Evolutionary conservation across 331 rosid species (phyloP).

Genomic region (Quercus lobata): DNA sequence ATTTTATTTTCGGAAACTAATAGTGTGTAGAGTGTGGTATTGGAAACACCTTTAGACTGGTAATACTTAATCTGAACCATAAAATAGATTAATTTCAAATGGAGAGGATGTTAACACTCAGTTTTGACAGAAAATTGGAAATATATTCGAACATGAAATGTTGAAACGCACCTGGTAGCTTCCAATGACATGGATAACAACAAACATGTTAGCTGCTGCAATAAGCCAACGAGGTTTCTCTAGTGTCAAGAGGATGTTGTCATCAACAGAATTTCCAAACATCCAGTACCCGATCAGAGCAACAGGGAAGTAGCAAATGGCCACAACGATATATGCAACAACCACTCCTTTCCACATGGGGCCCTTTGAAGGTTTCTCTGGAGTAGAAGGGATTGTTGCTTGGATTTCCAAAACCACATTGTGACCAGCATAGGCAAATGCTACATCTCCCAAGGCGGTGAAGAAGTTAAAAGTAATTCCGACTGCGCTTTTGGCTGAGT

Average conservation of each 20-base stretch:
- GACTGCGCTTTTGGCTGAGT: conserved; percentile 30
- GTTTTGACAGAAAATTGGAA: background rate
- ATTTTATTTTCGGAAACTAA: too few species aligned
- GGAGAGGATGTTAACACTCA: too few species aligned
- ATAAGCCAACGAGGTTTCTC: conserved; percentile 79
- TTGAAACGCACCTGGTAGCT: conserved; percentile 71
- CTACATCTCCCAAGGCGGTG: conserved; percentile 73
- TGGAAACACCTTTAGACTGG: too few species aligned
- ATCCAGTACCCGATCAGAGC: conserved; percentile 70
- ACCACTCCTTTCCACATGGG: conserved; percentile 98
- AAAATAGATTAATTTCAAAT: too few species aligned
- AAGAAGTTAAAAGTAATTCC: conserved; percentile 59
- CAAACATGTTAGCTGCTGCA: conserved; percentile 88
- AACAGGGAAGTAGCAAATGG: conserved; percentile 95
- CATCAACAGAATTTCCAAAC: conserved; percentile 57
- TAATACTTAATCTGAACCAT: too few species aligned
- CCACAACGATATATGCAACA: conserved; percentile 79
- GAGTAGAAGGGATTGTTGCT: conserved; percentile 94
- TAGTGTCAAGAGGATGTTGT: conserved; percentile 70
- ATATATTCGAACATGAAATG: background rate
- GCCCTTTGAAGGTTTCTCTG: conserved; percentile 90
- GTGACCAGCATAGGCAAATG: conserved; percentile 99
- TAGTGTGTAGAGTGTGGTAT: too few species aligned
- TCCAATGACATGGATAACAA: conserved; percentile 91
- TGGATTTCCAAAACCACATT: conserved; percentile 92